Conservation (phyloP, 192 early-diverging fungal genomes). For the Entomortierella lignicola region DNA sequence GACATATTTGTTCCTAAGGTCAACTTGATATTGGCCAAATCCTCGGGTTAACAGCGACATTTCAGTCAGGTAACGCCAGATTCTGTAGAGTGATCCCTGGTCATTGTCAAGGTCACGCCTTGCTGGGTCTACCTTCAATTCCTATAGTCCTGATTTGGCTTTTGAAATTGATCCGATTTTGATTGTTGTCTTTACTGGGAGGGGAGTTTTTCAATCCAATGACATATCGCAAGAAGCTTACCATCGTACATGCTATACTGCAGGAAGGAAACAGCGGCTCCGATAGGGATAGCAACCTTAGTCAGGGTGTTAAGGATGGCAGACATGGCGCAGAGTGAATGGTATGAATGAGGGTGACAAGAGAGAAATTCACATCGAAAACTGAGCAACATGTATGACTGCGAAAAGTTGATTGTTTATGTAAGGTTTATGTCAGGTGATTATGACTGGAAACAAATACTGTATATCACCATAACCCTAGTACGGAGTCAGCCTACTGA, state of each 20-base stretch:
- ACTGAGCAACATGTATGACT: not conserved
- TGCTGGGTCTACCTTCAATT: too few species aligned
- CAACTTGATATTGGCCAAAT: too few species aligned
- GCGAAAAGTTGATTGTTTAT: not conserved
- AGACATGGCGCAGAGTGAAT: slow-evolving; percentile 53
- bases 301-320: slow-evolving; percentile 77
- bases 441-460: too few species aligned
- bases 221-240: slow-evolving; percentile 48
- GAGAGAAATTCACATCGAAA: not conserved
- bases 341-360: not conserved
- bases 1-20: too few species aligned
- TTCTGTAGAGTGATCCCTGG: too few species aligned
- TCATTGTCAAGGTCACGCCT: too few species aligned
- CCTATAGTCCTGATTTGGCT: too few species aligned
- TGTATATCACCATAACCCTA: too few species aligned
- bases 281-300: slow-evolving; percentile 83
- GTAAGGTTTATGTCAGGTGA: not conserved
- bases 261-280: slow-evolving; percentile 72
- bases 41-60: too few species aligned
- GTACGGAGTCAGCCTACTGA: too few species aligned
- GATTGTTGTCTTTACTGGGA: not conserved
- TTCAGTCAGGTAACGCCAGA: too few species aligned
- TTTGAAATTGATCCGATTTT: not conserved
- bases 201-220: not conserved
- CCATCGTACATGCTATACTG: slow-evolving; percentile 96